Base-by-base conservation (phyloP, 768 basidiomycete species). In the Naematelia aurantialba region DNA sequence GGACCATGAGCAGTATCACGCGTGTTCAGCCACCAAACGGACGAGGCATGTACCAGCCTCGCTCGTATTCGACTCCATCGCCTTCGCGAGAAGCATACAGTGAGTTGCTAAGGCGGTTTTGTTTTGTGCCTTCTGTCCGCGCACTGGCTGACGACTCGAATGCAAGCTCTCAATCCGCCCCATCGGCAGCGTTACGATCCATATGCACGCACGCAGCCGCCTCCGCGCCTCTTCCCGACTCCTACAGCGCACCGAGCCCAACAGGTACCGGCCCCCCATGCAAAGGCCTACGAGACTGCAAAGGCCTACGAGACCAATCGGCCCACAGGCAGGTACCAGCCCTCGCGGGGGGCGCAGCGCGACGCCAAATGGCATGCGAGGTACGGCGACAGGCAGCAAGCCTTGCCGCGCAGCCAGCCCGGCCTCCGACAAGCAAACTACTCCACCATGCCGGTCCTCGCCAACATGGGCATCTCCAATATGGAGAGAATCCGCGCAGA, bases 291-390 rank as follows among this genome's bases (percentile, higher is more conserved):
- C 17, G 34, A 39, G 11, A 52, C 52, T n/a, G 34, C 34, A 8
- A 39, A 39, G 17, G 34, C 34, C 8, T 39, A 39, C 17, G 34
- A 39, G 11, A 52, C 52, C 52, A 52, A 52, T 29, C 52, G 52
- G 24, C 34, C 60, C 45, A 61, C 27, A 14, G 55, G 58, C 27
- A 52, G 58, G 46, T 72, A 69, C 54, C 67, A 67, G 31, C 65
- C 63, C 27, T 67, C 65, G 10, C 45, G 61, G 46, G 70, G 70
- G 17, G 70, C 70, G n/a, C 60, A 66, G 52, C 45, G 70, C 14
- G 70, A 72, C 49, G 68, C 66, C n/a, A 69, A 62, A 53, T 69
- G 61, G 61, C 48, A 27, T 11, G 48, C 58, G 19, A 53, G 47
- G 46, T 47, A 48, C 44, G 47, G 8, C 8, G 46, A 57, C 11